Evolutionary conservation across 2,329 filamentous ascomycete species (phyloP), one percentile per base, ranked within the genome.

Genomic region (Calonectria naviculata): DNA sequence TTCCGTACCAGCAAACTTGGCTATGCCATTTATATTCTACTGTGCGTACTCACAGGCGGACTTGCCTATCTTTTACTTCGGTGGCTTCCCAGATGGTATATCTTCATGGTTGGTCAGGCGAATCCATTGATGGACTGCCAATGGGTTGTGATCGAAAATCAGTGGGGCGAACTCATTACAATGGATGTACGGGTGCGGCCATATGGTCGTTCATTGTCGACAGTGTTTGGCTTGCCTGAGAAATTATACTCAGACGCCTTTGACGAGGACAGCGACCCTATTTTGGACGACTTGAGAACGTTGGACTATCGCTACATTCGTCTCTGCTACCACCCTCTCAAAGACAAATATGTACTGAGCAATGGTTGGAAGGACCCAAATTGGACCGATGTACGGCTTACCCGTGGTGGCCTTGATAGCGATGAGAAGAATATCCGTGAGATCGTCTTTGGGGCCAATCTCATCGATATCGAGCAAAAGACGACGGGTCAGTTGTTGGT

Each of bases 111-210:
- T 46, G 97, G 97, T 31, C 89, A 86, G 65, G 85, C 91, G 6
- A 90, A 90, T 19, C 87, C 94, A 3, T 86, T 99, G 34, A 88
- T 89, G 65, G 90, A 93, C 66, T 97, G 94, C 78, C 89, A 94
- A 71, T 99, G 97, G 97, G 93, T 98, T 49, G 95, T 97, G 31
- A 90, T 98, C 74, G 97, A 98, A 89, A 98, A 99, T 79, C 95
- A 98, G 88, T 98, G 97, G 96, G 93, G 94, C 61, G 96, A 98
- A 82, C 93, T 98, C 82, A 88, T 89, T 15, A 90, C 97, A n/a
- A 90, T 97, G 78, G 80, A 91, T 61, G 88, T 98, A 15, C 87
- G 88, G 42, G 83, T 82, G 19, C 85, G 85, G 67, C 80, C 82
- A 24, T 91, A 89, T 81, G 90, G 87, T 60, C 89, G 86, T 69